Percentiles rank a stretch among this genome's conserved stretches.
Conservation (phyloP, 768 basidiomycete genomes). For the Gyrodon lividus region DNA sequence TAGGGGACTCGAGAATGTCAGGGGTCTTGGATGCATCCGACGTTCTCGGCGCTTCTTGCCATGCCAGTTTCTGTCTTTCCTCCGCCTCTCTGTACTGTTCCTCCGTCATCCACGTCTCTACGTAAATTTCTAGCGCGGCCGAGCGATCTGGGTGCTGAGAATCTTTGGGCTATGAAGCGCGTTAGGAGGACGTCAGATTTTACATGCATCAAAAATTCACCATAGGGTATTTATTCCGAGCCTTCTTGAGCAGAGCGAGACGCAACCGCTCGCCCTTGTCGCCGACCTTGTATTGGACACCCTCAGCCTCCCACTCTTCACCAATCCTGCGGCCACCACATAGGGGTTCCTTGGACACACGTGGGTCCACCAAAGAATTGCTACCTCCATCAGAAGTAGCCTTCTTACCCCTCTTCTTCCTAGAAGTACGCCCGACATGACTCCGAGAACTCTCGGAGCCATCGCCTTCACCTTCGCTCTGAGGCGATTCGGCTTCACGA, state of each 20-base stretch:
- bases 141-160: conserved; percentile 75
- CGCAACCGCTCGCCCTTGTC: conserved; percentile 67
- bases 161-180: conserved; percentile 59
- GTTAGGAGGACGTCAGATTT: conserved; percentile 9
- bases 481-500: conserved; percentile 50
- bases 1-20: conserved; percentile 38
- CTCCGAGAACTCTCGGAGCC: conserved; percentile 12
- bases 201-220: conserved; percentile 39
- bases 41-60: conserved; percentile 58
- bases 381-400: conserved; percentile 38
- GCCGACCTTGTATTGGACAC: conserved; percentile 68
- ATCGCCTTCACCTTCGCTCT: conserved; percentile 26
- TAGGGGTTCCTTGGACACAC: conserved; percentile 47
- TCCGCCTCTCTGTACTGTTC: conserved; percentile 70
- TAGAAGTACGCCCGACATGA: conserved; percentile 19
- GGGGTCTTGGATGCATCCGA: conserved; percentile 44
- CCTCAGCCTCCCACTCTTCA: conserved; percentile 76
- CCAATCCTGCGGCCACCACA: conserved; percentile 61
- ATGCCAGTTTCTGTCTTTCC: conserved; percentile 55
- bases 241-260: conserved; percentile 69
- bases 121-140: conserved; percentile 65
- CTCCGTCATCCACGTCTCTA: conserved; percentile 80
- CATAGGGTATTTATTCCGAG: conserved; percentile 70
- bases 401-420: conserved; percentile 58
- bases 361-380: conserved; percentile 49